These are phyloP conservation scores for Epichloe hybrida DNA, from an alignment of 2,329 filamentous ascomycete species.

Conservation along the genomic window DNA sequence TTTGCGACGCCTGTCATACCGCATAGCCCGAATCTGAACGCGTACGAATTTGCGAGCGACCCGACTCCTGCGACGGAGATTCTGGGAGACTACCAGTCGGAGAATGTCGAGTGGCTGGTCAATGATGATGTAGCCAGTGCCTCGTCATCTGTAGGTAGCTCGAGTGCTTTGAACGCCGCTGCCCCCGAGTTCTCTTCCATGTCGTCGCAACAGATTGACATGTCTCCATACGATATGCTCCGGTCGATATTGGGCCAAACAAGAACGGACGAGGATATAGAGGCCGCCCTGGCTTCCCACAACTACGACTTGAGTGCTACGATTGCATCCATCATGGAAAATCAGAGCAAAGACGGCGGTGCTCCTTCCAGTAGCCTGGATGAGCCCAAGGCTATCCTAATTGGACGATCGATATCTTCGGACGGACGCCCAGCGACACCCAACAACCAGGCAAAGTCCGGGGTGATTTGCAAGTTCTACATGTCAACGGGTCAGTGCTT, in stretches of 20 bases:
- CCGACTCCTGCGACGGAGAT: conserved; percentile 68
- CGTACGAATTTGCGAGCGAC: conserved; percentile 85
- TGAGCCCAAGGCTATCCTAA: conserved; percentile 56
- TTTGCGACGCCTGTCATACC: conserved; percentile 84
- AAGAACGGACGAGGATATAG: conserved; percentile 86
- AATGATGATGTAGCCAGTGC: conserved; percentile 75
- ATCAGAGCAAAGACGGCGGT: conserved; percentile 33
- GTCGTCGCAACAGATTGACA: conserved; percentile 60
- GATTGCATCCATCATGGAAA: conserved; percentile 77
- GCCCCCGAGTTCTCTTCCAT: conserved; percentile 61
- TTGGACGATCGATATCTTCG: conserved; percentile 80
- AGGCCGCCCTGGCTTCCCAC: conserved; percentile 75
- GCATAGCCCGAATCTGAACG: conserved; percentile 85
- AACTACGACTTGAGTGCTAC: conserved; percentile 90
- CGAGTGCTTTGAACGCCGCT: conserved; percentile 62
- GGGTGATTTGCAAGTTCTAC: conserved; percentile 95
- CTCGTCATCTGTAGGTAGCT: conserved; percentile 56
- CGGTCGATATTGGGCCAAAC: conserved; percentile 85
- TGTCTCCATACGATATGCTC: conserved; percentile 97
- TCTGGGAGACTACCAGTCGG: conserved; percentile 80
- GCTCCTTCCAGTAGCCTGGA: conserved; percentile 23
- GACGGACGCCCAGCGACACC: conserved; percentile 66
- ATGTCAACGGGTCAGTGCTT: conserved; percentile 91
- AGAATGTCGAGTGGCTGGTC: conserved; percentile 95
- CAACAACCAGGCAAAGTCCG: conserved; percentile 61